Evolutionary conservation across 2,329 filamentous ascomycete species (phyloP), one percentile per base, ranked within the genome.

Genomic region (Sporothrix dimorphospora): DNA sequence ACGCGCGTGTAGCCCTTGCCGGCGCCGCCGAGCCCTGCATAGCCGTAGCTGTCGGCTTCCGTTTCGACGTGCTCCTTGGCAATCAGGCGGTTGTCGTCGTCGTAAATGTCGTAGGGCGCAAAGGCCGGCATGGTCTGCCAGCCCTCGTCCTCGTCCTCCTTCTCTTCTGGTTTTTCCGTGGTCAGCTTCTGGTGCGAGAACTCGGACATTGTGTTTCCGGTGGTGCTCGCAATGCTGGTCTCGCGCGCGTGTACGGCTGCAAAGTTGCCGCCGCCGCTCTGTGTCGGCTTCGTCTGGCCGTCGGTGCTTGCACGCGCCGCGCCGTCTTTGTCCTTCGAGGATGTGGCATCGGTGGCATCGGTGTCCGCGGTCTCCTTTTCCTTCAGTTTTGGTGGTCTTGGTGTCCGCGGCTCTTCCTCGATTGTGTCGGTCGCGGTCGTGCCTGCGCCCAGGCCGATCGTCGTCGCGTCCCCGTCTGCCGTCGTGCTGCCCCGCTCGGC

Each of bases 71-170:
- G 91, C 76, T 97, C 95, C 75, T 88, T 91, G 14, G 96, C 96
- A 75, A 99, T 86, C 38, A 99, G 86, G 76, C 88, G 92, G 76
- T 97, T 92, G 80, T 97, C 91, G 78, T 99, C 96, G 79, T 99
- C 94, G 81, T 98, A 99, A 76, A 97, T 92, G 81, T 98, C 95
- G 79, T 96, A 97, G 49, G 92, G 91, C 8, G 94, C 96, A 78
- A 94, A 94, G 1, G 96, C 90, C 1, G 95, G 96, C 96, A 99
- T 99, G 2, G 89, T 88, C 82, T 98, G 94, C 96, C 96, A 99
- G 69, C 86, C 89, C 1, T 83, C 90, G n/a, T 92, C 92, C 6
- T 89, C 89, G 12, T 88, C 84, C 2, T 87, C 81, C 14, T 85
- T 83, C 61, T 87, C 83, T 14, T 86, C 82, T 14, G 88, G 83